Conservation (phyloP, 805 yeast genomes). For the Metschnikowia lochheadii region DNA sequence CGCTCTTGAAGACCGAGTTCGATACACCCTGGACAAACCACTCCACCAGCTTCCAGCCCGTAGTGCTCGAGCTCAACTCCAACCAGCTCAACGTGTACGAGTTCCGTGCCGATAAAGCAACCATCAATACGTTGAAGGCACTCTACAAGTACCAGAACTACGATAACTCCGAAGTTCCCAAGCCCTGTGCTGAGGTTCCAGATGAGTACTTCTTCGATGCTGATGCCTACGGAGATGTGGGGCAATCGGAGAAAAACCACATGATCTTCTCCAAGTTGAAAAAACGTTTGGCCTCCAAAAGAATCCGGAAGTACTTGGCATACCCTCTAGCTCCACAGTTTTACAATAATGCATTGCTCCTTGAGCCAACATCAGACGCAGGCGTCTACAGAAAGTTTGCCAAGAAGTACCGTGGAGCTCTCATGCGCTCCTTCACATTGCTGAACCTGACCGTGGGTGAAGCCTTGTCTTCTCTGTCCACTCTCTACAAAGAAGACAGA, state of each 20-base stretch:
- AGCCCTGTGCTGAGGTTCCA: constrained; percentile 2
- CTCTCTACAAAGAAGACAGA: constrained; percentile 23
- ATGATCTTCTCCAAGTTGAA: constrained; percentile 19
- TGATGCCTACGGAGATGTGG: constrained; percentile 31
- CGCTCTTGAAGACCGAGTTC: constrained; percentile 34
- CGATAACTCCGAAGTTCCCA: constrained; percentile 11
- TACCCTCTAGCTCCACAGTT: constrained; percentile 18
- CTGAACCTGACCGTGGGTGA: constrained; percentile 30
- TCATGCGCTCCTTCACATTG: constrained; percentile 28
- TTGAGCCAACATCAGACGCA: constrained; percentile 32
- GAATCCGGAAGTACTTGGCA: constrained; percentile 14
- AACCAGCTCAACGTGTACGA: constrained; percentile 35
- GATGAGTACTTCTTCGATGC: constrained; percentile 23
- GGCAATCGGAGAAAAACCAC: not conserved
- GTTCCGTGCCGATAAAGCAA: constrained; percentile 21
- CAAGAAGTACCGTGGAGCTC: constrained; percentile 20
- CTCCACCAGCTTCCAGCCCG: constrained; percentile 32
- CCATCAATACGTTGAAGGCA: constrained; percentile 23
- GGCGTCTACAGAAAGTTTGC: constrained; percentile 18
- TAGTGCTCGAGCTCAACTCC: constrained; percentile 36
- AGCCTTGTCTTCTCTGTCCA: constrained; percentile 32
- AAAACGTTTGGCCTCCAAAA: constrained; percentile 16
- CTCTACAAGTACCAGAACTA: constrained; percentile 30
- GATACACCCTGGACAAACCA: constrained; percentile 33
- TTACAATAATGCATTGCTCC: constrained; percentile 30